Conservation (phyloP, 2,329 filamentous ascomycete species). For the Torrubiella hemipterigena region DNA sequence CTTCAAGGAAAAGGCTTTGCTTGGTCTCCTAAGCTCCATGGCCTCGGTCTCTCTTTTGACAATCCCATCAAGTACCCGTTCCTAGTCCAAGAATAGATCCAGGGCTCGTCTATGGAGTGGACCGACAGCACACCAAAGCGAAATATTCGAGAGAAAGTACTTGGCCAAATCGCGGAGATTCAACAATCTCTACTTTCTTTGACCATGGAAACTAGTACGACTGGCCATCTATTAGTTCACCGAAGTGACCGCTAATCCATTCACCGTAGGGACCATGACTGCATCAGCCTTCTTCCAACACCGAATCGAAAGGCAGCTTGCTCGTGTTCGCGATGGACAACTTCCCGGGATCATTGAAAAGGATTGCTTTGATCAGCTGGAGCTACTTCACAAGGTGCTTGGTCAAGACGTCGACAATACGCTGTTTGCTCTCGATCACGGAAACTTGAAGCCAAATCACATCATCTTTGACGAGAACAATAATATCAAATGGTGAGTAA, state of each 20-base stretch:
- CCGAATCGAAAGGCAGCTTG: slow-evolving; percentile 3
- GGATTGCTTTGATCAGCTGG: slow-evolving; percentile 2
- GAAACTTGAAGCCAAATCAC: slow-evolving; percentile 1
- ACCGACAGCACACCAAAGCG: background rate
- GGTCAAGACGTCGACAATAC: slow-evolving; percentile 1
- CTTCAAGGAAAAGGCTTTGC: slow-evolving; percentile 1
- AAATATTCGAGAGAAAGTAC: background rate
- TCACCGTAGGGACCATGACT: background rate
- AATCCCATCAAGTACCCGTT: slow-evolving; percentile 2
- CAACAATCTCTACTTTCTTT: background rate
- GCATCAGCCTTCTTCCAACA: slow-evolving; percentile 3
- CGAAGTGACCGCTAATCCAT: background rate
- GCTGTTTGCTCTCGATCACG: slow-evolving; percentile 3
- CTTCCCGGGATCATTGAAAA: slow-evolving; percentile 2
- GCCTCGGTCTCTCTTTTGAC: background rate
- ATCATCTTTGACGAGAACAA: slow-evolving; percentile 3
- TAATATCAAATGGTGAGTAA: slow-evolving; percentile 2
- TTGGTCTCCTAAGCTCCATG: background rate
- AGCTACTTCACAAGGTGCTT: slow-evolving; percentile 1
- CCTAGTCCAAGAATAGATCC: slow-evolving; percentile 1
- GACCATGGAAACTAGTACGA: slow-evolving; percentile 1
- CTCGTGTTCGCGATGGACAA: background rate
- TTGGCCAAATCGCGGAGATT: slow-evolving; percentile 1
- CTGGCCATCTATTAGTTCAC: background rate
- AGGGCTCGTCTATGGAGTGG: background rate